phyloP scores from a whole-genome alignment of 2,329 filamentous ascomycete species.

The Septoria linicola region DNA sequence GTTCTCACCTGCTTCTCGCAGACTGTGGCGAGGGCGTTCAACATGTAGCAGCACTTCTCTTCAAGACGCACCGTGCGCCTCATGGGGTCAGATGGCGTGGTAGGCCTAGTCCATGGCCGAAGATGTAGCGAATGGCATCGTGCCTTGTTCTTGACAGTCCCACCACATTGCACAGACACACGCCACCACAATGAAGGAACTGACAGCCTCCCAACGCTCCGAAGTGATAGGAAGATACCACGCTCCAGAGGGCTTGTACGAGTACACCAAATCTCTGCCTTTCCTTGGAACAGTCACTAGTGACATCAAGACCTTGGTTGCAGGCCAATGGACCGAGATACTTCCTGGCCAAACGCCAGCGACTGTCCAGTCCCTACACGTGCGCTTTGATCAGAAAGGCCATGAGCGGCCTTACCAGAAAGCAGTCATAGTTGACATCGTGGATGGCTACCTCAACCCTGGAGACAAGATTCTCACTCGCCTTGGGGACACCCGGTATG shows the following conservation, averaged over 20 bases:
- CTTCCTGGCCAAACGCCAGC: constrained; percentile 36
- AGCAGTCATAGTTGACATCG: constrained; percentile 40
- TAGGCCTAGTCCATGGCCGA: too few relatives aligned
- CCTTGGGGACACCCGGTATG: constrained; percentile 38
- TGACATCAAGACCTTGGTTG: not conserved
- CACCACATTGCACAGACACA: too few relatives aligned
- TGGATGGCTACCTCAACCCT: constrained; percentile 42
- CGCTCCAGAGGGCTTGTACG: constrained; percentile 12
- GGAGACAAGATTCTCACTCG: constrained; percentile 39
- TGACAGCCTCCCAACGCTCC: not conserved
- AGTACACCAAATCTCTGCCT: constrained; percentile 9
- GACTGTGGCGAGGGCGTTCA: too few relatives aligned
- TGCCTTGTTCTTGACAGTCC: too few relatives aligned
- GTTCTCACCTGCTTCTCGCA: too few relatives aligned
- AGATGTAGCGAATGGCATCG: too few relatives aligned
- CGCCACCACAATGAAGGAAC: not conserved
- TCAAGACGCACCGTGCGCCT: too few relatives aligned
- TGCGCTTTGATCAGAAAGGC: constrained; percentile 43
- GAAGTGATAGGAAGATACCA: too few relatives aligned
- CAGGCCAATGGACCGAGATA: constrained; percentile 16
- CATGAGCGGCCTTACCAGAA: constrained; percentile 43
- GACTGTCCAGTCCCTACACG: constrained; percentile 37
- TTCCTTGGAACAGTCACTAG: constrained; percentile 11
- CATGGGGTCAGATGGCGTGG: too few relatives aligned
- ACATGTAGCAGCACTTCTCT: too few relatives aligned